Evolutionary conservation across 2,329 filamentous ascomycete species (phyloP).

Genomic region (Aureobasidium musti): DNA sequence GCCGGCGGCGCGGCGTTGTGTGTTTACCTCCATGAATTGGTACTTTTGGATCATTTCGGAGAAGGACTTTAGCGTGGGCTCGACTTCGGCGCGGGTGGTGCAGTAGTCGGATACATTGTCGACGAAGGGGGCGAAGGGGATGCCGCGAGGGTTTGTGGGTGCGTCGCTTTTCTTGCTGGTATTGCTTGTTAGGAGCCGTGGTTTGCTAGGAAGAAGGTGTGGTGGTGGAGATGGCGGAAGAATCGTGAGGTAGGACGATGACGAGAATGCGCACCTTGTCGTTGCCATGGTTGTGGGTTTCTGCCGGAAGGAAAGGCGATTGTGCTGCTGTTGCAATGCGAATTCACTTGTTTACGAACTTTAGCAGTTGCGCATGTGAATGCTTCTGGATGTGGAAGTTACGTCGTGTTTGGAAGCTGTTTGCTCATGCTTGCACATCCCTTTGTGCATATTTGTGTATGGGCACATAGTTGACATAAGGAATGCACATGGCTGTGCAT

Average conservation of each 20-base stretch:
- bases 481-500: not conserved
- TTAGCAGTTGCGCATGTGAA: constrained; percentile 7
- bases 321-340: not conserved
- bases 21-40: constrained; percentile 98
- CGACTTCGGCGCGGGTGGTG: constrained; percentile 73
- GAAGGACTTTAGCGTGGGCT: constrained; percentile 77
- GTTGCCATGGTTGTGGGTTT: constrained; percentile 2
- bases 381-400: constrained; percentile 21
- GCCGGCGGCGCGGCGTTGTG: constrained; percentile 76
- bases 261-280: constrained; percentile 1
- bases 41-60: constrained; percentile 98
- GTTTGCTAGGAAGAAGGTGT: not conserved
- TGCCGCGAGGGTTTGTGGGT: constrained; percentile 73
- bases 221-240: not conserved
- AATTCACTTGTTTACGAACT: constrained; percentile 3
- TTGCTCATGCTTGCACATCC: not conserved
- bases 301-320: not conserved
- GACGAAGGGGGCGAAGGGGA: constrained; percentile 78
- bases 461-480: too few relatives aligned
- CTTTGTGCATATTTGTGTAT: not conserved
- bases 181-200: not conserved
- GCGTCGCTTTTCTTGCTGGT: constrained; percentile 35
- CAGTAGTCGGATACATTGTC: constrained; percentile 90
- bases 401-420: constrained; percentile 25
- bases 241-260: too few relatives aligned